These are phyloP conservation scores for Talaromyces stipitatus DNA, from an alignment of 495 filamentous ascomycete genomes.

Conservation along the genomic window DNA sequence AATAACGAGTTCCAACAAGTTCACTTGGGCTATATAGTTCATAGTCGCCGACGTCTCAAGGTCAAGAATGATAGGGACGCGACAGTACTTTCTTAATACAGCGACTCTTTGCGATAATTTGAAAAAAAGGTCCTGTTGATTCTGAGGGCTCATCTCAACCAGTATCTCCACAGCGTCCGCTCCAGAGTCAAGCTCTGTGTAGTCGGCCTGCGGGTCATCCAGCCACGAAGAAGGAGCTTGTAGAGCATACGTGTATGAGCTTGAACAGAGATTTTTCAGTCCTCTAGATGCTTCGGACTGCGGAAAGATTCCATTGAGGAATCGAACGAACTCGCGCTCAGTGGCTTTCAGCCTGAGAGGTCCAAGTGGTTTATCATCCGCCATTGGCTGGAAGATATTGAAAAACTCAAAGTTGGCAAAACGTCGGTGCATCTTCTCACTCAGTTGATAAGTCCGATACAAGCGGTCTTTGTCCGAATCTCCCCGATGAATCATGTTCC, in stretches of 20 bases:
- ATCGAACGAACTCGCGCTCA: constrained; percentile 20
- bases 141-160: constrained; percentile 25
- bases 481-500: constrained; percentile 34
- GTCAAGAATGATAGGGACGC: constrained; percentile 17
- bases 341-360: constrained; percentile 33
- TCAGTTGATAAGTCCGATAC: constrained; percentile 20
- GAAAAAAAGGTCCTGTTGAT: constrained; percentile 7
- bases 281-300: constrained; percentile 8
- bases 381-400: constrained; percentile 38
- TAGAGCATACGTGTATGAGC: constrained; percentile 47
- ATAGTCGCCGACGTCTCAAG: not conserved
- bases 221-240: constrained; percentile 46
- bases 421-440: constrained; percentile 40
- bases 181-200: constrained; percentile 51
- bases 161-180: constrained; percentile 56
- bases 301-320: constrained; percentile 24
- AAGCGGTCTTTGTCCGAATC: constrained; percentile 32
- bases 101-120: constrained; percentile 8
- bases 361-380: not conserved
- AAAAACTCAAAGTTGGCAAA: constrained; percentile 65
- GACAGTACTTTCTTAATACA: constrained; percentile 12
- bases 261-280: constrained; percentile 5
- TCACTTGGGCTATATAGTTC: not conserved
- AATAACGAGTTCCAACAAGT: constrained; percentile 9
- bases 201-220: constrained; percentile 35